Evolutionary conservation across 495 filamentous ascomycete species (phyloP), one percentile per base, ranked within the genome.

Genomic region (Chlorociboria aeruginascens): DNA sequence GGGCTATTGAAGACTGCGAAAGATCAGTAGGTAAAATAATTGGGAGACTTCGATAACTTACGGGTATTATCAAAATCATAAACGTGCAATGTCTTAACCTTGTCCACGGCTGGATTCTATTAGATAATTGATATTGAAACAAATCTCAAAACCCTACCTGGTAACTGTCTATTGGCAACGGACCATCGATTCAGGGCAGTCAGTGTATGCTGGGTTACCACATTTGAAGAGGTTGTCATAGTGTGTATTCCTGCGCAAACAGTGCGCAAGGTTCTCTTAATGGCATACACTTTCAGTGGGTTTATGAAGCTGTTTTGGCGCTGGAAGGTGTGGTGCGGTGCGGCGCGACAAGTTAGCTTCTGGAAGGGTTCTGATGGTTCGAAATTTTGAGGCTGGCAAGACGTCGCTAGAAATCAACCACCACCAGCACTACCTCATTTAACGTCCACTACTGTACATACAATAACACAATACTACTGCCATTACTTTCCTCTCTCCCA

Each of bases 61-160:
- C 88, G 69, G 34, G 92, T 99, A 58, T 99, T 97, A 61, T 99
- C 92, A 62, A 99, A 99, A 66, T 99, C 92, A 69, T 97, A 99
- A 49, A 99, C 74, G 61, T 99, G 92, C 44, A 99, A 79, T 7
- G 77, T 62, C 60, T 77, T 85, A 58, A 97, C 82, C 55, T 75
- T 70, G 14, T 82, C 71, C 14, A 78, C 68, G 46, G 73, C 78
- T 81, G 50, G 6, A 45, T 20, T 16, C n/a, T 32, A 11, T 56
- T 51, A 60, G 39, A 25, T 37, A 13, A n/a, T 7, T 20, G 3
- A 28, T 32, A 37, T 17, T 39, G 54, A 34, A 53, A 47, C 28
- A 51, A 41, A 59, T 44, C 32, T 25, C 10, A 12, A 45, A 45
- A 32, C 42, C 53, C 40, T 52, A 48, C 44, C 25, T 57, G 88